These are phyloP conservation scores for Phylloporus sp. DNA, from an alignment of 1,284 basidiomycete species.

Conservation along the genomic window DNA sequence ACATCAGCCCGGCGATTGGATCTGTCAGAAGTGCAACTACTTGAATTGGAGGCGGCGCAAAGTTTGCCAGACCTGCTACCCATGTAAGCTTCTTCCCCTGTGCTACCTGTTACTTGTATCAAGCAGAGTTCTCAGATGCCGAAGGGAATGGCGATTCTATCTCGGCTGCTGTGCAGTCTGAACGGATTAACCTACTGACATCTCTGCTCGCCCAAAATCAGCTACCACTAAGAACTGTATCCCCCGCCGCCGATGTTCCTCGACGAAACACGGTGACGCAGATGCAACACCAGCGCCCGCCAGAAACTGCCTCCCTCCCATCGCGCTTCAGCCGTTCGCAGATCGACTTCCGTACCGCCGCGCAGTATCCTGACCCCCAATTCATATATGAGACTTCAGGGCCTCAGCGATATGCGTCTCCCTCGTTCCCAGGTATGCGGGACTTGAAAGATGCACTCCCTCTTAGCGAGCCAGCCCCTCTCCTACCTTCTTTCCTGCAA, in stretches of 20 bases:
- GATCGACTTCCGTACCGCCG: slow-evolving; percentile 42
- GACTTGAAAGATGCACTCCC: slow-evolving; percentile 23
- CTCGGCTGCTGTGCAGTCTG: slow-evolving; percentile 78
- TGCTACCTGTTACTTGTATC: slow-evolving; percentile 10
- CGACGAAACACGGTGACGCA: slow-evolving; percentile 53
- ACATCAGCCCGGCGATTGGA: slow-evolving; percentile 91
- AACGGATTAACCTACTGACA: slow-evolving; percentile 75
- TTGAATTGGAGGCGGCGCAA: slow-evolving; percentile 85
- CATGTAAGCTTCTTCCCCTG: slow-evolving; percentile 50
- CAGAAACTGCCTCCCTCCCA: slow-evolving; percentile 40
- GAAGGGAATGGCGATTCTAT: slow-evolving; percentile 86
- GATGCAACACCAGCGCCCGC: slow-evolving; percentile 41
- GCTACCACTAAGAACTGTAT: slow-evolving; percentile 23
- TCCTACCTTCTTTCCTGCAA: slow-evolving; percentile 74
- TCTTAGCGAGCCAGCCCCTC: slow-evolving; percentile 41
- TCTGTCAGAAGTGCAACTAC: slow-evolving; percentile 83
- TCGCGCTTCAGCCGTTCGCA: slow-evolving; percentile 50
- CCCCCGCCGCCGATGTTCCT: slow-evolving; percentile 32
- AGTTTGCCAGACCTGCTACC: slow-evolving; percentile 87
- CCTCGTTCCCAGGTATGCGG: slow-evolving; percentile 33
- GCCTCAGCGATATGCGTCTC: slow-evolving; percentile 27
- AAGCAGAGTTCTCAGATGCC: slow-evolving; percentile 53
- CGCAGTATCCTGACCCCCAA: slow-evolving; percentile 45
- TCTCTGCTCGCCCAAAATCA: slow-evolving; percentile 65
- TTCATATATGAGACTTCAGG: slow-evolving; percentile 73